Evolutionary conservation across 306 rosid genomes (phyloP), one percentile per base, ranked within the genome.

Genomic region (Quercus ilex): DNA sequence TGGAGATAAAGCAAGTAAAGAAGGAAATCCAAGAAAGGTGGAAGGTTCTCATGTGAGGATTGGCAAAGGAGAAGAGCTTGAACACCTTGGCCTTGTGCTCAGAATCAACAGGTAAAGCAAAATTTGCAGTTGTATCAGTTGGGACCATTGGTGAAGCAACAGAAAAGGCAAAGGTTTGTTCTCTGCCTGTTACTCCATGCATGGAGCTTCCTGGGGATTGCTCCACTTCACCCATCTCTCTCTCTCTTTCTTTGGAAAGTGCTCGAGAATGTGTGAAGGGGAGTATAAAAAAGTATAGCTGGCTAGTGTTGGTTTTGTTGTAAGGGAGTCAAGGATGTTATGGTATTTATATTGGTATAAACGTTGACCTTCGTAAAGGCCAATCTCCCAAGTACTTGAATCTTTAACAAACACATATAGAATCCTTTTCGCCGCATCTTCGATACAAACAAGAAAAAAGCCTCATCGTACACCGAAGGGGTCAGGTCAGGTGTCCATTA

Each of bases 1-100:
- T 94, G 0, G 97, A 92, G 51, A 94, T 89, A 41, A 94, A 94
- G 75, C 98, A 94, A 0, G 98, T 89, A 81, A 92, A 94, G 87
- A 92, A 94, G 53, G 98, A 94, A 13, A 91, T 81, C 98, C 98
- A 94, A 4, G 99, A 94, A 5, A 94, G 85, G 86, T 94, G 99
- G 84, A 94, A 94, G 83, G 99, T 92, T 85, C 95, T 86, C 99
- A 94, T 94, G 84, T 94, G 99, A 9, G 99, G 99, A 2, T 91
- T 91, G 35, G 91, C 95, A 0, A 94, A 13, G 3, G 99, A 94
- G 63, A 90, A 90, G 5, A 92, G 77, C 74, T 88, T 94, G 81
- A 94, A 92, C 3, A 87, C 93, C 57, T 87, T 92, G 1, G 97
- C 87, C 69, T 92, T 92, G 80, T 94, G 98, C 33, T 94, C 97